These are phyloP conservation scores for Fusarium denticulatum DNA, from an alignment of 2,329 filamentous ascomycete genomes.

Conservation along the genomic window DNA sequence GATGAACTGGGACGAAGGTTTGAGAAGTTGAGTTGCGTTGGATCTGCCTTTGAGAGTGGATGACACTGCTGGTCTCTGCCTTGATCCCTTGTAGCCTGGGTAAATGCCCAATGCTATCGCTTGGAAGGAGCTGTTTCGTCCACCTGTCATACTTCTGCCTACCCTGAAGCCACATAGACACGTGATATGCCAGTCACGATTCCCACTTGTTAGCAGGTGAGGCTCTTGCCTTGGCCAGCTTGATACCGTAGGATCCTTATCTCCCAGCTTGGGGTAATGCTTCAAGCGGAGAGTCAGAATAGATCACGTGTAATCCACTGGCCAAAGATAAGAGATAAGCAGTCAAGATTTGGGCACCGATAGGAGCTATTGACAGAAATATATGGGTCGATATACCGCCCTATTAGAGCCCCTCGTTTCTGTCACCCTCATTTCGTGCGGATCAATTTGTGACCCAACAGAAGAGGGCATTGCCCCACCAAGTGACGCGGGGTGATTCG, in stretches of 20 bases:
- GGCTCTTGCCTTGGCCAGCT: background rate
- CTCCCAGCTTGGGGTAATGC: background rate
- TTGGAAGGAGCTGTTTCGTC: background rate
- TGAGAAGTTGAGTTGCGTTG: background rate
- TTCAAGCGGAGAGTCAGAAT: background rate
- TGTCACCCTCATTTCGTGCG: background rate
- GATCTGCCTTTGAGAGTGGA: background rate
- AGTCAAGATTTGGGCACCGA: background rate
- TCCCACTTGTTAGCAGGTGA: background rate
- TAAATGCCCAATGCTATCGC: background rate
- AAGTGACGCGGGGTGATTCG: background rate
- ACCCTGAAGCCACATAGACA: background rate
- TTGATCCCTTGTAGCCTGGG: background rate
- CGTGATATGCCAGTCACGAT: background rate
- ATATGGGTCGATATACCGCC: background rate
- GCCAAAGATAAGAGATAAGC: background rate
- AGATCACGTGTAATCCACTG: background rate
- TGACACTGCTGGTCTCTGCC: background rate
- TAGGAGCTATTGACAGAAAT: background rate
- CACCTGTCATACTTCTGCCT: background rate
- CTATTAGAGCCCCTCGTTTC: background rate
- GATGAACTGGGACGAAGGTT: background rate
- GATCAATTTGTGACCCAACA: background rate
- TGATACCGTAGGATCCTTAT: background rate
- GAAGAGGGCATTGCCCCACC: background rate